Percentiles rank a stretch among this genome's conserved stretches.
phyloP scores from a whole-genome alignment of 129 eudicot genomes.

The carrot (Daucus carota) region DH1_v3.0 NC_030385.2:32598001-32598500 shows the following conservation, averaged over 20 bases:
- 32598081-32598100: slow-evolving; percentile 60
- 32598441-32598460: slow-evolving; percentile 33
- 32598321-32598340: slow-evolving; percentile 98
- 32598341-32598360: slow-evolving; percentile 95
- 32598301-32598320: slow-evolving; percentile 92
- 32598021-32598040: slow-evolving; percentile 10
- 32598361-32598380: slow-evolving; percentile 86
- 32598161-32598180: slow-evolving; percentile 67
- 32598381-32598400: slow-evolving; percentile 71
- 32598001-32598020: slow-evolving; percentile 25
- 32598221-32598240: slow-evolving; percentile 65
- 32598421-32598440: slow-evolving; percentile 99
- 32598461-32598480: not conserved
- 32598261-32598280: slow-evolving; percentile 87
- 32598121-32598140: slow-evolving; percentile 66
- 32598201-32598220: slow-evolving; percentile 87
- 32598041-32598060: slow-evolving; percentile 53
- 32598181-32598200: slow-evolving; percentile 87
- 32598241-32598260: slow-evolving; percentile 98
- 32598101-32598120: slow-evolving; percentile 54
- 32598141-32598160: slow-evolving; percentile 72
- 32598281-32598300: slow-evolving; percentile 95
- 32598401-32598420: slow-evolving; percentile 80
- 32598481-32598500: too few species aligned
- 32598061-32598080: slow-evolving; percentile 66